These are phyloP conservation scores for Zygoascus sp. DNA, from an alignment of 1,139 yeast species.

Conservation along the genomic window DNA sequence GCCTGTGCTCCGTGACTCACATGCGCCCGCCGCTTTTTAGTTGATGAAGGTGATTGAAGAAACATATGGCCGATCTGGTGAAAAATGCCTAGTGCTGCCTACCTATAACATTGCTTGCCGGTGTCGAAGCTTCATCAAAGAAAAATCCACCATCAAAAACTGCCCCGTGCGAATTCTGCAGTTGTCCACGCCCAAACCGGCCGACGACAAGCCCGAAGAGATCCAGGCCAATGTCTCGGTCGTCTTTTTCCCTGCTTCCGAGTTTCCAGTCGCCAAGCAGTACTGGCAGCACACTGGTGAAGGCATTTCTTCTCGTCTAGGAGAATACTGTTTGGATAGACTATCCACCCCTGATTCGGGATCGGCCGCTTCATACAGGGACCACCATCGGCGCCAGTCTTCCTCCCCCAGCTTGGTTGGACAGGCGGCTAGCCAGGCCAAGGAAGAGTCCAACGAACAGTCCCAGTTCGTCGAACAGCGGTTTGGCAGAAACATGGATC, in stretches of 20 bases:
- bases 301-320: constrained; percentile 84
- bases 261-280: constrained; percentile 62
- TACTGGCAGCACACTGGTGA: constrained; percentile 98
- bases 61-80: constrained; percentile 75
- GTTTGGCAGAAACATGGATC: constrained; percentile 82
- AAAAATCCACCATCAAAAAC: constrained; percentile 28
- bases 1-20: constrained; percentile 3
- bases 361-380: constrained; percentile 11
- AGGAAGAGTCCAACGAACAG: constrained; percentile 37
- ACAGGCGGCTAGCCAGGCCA: constrained; percentile 7
- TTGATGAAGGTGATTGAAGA: constrained; percentile 30
- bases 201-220: constrained; percentile 43
- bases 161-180: constrained; percentile 67
- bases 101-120: constrained; percentile 74
- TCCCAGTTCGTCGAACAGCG: constrained; percentile 68
- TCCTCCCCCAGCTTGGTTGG: constrained; percentile 14
- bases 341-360: constrained; percentile 7
- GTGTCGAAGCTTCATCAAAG: constrained; percentile 70
- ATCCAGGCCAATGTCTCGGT: constrained; percentile 68
- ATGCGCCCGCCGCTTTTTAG: constrained; percentile 14
- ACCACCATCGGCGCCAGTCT: constrained; percentile 12
- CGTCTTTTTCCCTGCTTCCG: constrained; percentile 62
- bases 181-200: constrained; percentile 68
- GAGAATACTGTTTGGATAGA: constrained; percentile 68
- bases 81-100: constrained; percentile 69